A percentile compares a stretch with the other conserved stretches of the same genome.
phyloP scores from a whole-genome alignment of 148 eudicot genomes.

The Diospyros kaki region DNA sequence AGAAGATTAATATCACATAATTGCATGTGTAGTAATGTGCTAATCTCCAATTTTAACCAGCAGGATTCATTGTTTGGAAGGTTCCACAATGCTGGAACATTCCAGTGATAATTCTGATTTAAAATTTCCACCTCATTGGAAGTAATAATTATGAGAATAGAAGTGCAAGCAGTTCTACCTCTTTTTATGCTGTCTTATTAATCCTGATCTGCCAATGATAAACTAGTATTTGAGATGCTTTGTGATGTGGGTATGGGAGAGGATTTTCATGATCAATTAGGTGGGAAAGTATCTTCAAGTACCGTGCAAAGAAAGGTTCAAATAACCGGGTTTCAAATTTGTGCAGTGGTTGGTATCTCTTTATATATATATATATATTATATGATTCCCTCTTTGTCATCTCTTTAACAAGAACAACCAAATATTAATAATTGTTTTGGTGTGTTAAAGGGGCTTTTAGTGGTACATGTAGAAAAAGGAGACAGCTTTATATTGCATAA shows the following conservation, averaged over 20 bases:
- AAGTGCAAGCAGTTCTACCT: neutral
- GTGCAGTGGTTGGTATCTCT: neutral
- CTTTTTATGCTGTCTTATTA: neutral
- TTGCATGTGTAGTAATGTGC: neutral
- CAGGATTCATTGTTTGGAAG: neutral
- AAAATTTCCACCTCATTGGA: neutral
- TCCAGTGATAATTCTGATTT: neutral
- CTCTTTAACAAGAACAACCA: too few species aligned
- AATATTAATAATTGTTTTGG: too few species aligned
- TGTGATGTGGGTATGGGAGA: neutral
- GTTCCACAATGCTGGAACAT: neutral
- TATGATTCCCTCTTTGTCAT: too few species aligned
- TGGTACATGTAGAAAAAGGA: too few species aligned
- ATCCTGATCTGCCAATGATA: neutral
- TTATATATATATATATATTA: neutral
- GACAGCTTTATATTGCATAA: too few species aligned
- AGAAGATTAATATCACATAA: neutral
- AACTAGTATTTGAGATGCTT: neutral
- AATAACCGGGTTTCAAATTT: neutral
- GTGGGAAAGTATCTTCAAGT: slow-evolving; percentile 2
- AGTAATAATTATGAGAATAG: neutral
- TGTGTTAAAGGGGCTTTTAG: too few species aligned
- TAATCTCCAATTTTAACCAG: neutral
- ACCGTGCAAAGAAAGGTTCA: neutral
- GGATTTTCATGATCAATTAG: neutral